Conservation (phyloP, 2,329 filamentous ascomycete genomes). For the Sclerotinia borealis region DNA sequence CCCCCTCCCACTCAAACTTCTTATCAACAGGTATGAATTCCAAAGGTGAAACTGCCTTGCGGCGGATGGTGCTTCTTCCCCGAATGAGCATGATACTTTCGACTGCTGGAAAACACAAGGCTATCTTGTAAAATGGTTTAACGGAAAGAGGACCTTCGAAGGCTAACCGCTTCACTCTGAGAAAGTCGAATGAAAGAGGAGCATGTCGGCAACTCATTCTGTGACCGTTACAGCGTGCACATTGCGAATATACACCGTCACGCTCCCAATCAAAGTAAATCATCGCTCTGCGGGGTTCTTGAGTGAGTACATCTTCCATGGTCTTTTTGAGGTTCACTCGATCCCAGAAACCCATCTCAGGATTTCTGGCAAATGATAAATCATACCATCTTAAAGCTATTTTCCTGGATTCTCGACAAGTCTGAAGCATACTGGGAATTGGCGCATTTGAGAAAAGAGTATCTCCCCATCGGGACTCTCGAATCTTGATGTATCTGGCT, state of each 20-base stretch:
- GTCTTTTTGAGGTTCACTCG: background rate
- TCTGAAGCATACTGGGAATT: background rate
- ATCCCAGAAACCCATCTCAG: background rate
- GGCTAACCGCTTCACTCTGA: background rate
- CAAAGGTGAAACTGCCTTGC: background rate
- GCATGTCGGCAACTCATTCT: background rate
- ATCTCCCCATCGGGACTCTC: background rate
- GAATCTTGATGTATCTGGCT: background rate
- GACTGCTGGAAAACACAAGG: background rate
- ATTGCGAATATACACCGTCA: background rate
- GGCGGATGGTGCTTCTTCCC: background rate
- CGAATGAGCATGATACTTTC: background rate
- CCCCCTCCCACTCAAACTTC: background rate
- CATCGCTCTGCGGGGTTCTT: background rate
- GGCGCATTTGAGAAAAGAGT: background rate
- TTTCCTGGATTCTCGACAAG: background rate
- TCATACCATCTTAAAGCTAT: background rate
- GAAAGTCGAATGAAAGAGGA: background rate
- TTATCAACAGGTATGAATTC: background rate
- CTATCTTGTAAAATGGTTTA: background rate
- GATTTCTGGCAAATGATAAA: background rate
- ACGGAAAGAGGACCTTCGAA: background rate
- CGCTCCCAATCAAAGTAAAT: conserved; percentile 1
- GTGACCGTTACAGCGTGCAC: background rate
- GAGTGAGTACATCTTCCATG: background rate